Base-by-base conservation (phyloP, 176 grass and related monocot species). In the Poa pratensis region DNA sequence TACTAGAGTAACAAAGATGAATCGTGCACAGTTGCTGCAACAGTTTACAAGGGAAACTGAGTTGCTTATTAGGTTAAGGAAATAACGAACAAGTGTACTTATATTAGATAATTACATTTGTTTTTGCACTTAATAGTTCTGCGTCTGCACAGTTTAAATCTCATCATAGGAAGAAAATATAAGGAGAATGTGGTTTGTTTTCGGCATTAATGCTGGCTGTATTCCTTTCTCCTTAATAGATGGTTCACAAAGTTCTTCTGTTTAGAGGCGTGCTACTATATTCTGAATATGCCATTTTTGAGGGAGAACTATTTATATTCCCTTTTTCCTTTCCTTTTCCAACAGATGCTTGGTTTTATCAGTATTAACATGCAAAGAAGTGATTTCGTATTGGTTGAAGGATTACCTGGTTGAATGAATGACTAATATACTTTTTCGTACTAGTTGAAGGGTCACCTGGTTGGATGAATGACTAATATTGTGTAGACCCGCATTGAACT, bases 81-180 rank as follows among this genome's bases (percentile, higher is more conserved):
- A 69, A 60, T 52, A 57, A 67, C 23, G 1, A 39, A 65, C 30
- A 30, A 49, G 11, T 37, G 3, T 77, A 51, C 37, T 43, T 69
- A 23, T 53, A 23, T 53, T 6, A 79, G 12, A 23, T 59, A 83
- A 67, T 49, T 73, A n/a, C 18, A 43, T 59, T 27, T 78, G 17
- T 55, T 78, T 60, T n/a, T 82, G 83, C 64, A 63, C 45, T 64
- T 86, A 55, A 46, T 50, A 12, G 6, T 59, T 59, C 72, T 82
- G 24, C 28, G 69, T 69, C 9, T 77, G 62, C 28, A 26, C 24
- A 65, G 54, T 85, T 83, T 60, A 51, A 62, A 63, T 54, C 46
- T 22, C 68, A 75, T 51, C 16, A 61, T 30, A 79, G 53, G 37
- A 73, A 88, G 5, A 69, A 39, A 72, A 75, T 86, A 43, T n/a